Conservation (phyloP, 345 rosid species). For the Excoecaria agallocha region DNA sequence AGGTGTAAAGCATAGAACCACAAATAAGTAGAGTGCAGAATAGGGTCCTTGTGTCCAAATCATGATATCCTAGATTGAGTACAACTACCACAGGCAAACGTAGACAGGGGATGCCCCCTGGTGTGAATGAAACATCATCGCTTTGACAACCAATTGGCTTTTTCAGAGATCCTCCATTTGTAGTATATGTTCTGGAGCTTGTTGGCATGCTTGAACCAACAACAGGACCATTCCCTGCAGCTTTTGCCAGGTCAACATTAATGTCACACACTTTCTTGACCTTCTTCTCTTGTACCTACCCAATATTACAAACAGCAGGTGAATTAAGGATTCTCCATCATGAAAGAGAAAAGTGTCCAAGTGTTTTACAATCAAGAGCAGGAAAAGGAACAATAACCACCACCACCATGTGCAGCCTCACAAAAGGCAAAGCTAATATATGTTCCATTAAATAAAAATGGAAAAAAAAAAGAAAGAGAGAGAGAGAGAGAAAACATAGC, state of each 20-base stretch:
- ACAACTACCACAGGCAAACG: slow-evolving; percentile 91
- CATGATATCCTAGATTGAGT: slow-evolving; percentile 24
- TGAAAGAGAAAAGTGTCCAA: neutral
- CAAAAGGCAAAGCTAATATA: neutral
- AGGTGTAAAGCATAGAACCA: slow-evolving; percentile 1
- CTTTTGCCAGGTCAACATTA: slow-evolving; percentile 60
- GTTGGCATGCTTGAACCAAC: slow-evolving; percentile 45
- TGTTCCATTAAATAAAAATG: neutral
- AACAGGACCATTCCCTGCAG: slow-evolving; percentile 43
- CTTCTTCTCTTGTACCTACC: slow-evolving; percentile 94
- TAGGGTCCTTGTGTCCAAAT: neutral
- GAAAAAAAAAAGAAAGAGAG: neutral
- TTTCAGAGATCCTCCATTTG: slow-evolving; percentile 58
- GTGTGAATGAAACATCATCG: slow-evolving; percentile 55
- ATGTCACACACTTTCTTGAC: slow-evolving; percentile 75
- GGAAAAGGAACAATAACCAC: neutral
- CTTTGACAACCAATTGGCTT: slow-evolving; percentile 29
- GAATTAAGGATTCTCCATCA: neutral
- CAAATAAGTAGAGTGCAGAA: neutral
- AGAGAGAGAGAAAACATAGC: neutral
- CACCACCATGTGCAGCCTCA: neutral
- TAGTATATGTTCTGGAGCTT: slow-evolving; percentile 33
- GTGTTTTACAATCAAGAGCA: neutral
- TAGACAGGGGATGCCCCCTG: slow-evolving; percentile 65
- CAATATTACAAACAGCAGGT: slow-evolving; percentile 6